Conservation (phyloP, 1,139 yeast genomes). For the Groenewaldozyma auringiensis region DNA sequence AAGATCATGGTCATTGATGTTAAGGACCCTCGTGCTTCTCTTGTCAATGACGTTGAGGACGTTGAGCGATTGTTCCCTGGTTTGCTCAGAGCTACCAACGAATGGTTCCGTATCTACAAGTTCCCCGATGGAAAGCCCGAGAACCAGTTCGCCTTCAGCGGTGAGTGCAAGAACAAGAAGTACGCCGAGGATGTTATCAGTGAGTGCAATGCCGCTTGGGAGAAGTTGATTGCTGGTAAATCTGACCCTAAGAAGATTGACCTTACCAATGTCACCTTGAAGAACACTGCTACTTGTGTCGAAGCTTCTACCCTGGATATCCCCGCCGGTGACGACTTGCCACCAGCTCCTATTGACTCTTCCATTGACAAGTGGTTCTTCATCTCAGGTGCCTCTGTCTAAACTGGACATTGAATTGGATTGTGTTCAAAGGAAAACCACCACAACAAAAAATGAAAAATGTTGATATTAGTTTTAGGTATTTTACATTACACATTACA, state of each 20-base stretch:
- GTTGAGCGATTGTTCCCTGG: conserved; percentile 81
- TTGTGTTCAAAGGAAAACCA: conserved; percentile 7
- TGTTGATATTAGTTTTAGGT: background rate
- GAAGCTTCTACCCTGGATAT: conserved; percentile 40
- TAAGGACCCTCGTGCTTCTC: conserved; percentile 69
- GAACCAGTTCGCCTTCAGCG: conserved; percentile 79
- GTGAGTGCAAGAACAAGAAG: conserved; percentile 64
- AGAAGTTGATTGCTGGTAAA: conserved; percentile 48
- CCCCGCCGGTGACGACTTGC: conserved; percentile 46
- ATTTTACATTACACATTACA: background rate
- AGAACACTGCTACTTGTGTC: conserved; percentile 36
- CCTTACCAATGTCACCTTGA: conserved; percentile 67
- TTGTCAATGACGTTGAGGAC: conserved; percentile 72
- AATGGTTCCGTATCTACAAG: conserved; percentile 94
- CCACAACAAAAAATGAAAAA: conserved; percentile 6
- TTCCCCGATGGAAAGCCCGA: conserved; percentile 90
- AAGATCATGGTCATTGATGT: conserved; percentile 81
- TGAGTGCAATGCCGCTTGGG: conserved; percentile 72
- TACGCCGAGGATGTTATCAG: conserved; percentile 66
- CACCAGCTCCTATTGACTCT: conserved; percentile 93
- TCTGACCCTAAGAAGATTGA: conserved; percentile 39
- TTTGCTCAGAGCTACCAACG: conserved; percentile 71
- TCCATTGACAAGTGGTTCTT: conserved; percentile 98
- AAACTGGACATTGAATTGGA: no score
- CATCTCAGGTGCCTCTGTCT: conserved; percentile 80